These are phyloP conservation scores for Setaria italica DNA, from an alignment of 202 grass and related monocot species.

Conservation along the genomic window DNA sequence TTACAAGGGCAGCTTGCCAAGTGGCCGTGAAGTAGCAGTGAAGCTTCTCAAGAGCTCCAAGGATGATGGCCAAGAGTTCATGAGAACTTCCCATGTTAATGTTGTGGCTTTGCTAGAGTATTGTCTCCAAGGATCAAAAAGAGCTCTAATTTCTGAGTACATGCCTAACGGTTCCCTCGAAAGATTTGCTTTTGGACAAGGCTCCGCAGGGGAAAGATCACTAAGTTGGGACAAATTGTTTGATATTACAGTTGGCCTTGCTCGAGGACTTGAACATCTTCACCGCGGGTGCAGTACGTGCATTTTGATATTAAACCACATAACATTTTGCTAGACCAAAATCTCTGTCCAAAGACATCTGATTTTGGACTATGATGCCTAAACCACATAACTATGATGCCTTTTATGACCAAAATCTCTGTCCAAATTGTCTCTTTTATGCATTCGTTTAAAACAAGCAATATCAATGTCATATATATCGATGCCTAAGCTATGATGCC, in stretches of 20 bases:
- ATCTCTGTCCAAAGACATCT: slow-evolving; percentile 52
- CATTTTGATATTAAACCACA: slow-evolving; percentile 63
- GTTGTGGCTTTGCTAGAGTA: slow-evolving; percentile 47
- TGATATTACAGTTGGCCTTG: slow-evolving; percentile 42
- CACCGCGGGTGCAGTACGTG: slow-evolving; percentile 51
- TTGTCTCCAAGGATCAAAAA: slow-evolving; percentile 41
- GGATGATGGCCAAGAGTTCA: slow-evolving; percentile 16
- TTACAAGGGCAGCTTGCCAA: neutral
- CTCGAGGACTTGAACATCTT: slow-evolving; percentile 53
- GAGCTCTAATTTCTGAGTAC: slow-evolving; percentile 58
- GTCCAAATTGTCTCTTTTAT: no score
- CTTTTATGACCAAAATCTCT: no score
- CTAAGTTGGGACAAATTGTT: slow-evolving; percentile 33
- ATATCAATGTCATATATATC: neutral
- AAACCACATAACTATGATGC: no score
- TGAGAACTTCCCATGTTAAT: slow-evolving; percentile 56
- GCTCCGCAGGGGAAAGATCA: neutral
- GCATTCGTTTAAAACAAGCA: neutral
- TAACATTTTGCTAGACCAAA: slow-evolving; percentile 54
- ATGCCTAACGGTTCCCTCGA: slow-evolving; percentile 56
- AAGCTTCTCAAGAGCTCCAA: slow-evolving; percentile 38
- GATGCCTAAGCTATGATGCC: neutral
- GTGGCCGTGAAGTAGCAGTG: slow-evolving; percentile 34
- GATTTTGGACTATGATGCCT: slow-evolving; percentile 37
- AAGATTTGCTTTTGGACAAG: neutral